A percentile compares a stretch with the other conserved stretches of the same genome.
Conservation (phyloP, 179 eudicot genomes). For the Carnegiea gigantea region DNA sequence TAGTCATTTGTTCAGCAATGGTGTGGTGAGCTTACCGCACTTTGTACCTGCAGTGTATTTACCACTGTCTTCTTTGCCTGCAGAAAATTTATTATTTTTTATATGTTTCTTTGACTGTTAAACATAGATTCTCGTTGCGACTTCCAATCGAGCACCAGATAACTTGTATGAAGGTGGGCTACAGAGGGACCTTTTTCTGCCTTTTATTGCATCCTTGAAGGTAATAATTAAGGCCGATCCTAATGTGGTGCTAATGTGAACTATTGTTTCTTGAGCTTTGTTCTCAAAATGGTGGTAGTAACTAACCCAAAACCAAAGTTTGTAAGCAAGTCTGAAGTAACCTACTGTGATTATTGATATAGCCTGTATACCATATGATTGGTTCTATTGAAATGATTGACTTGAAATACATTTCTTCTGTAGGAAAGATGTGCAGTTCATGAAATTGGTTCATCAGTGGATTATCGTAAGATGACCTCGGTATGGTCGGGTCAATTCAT, state of each 20-base stretch:
- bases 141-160: conserved; percentile 97
- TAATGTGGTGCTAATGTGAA: conserved; percentile 26
- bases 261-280: background rate
- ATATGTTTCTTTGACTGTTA: conserved; percentile 17
- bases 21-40: conserved; percentile 53
- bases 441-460: conserved; percentile 86
- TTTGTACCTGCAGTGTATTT: conserved; percentile 5
- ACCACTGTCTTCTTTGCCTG: background rate
- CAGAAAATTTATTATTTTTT: background rate
- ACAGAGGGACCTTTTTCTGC: conserved; percentile 92
- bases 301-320: background rate
- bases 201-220: conserved; percentile 86
- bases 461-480: conserved; percentile 86
- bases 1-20: conserved; percentile 72
- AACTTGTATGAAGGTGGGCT: conserved; percentile 90
- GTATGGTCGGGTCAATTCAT: conserved; percentile 33
- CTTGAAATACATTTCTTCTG: conserved; percentile 22
- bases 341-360: too few species aligned
- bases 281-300: background rate
- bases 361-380: background rate
- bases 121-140: conserved; percentile 80
- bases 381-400: background rate
- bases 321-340: background rate
- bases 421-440: conserved; percentile 84
- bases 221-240: conserved; percentile 32